These are phyloP conservation scores for Helianthus annuus DNA, from an alignment of 129 eudicot genomes.

Conservation along the genomic window HanXRQr2.0-SUNRISE NC_035439.2:148064321-148064820, in stretches of 20 bases:
- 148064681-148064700: too few species aligned
- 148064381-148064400: conserved; percentile 1
- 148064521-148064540: conserved; percentile 64
- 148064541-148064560: conserved; percentile 63
- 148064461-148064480: not conserved
- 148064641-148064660: too few species aligned
- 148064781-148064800: not conserved
- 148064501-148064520: conserved; percentile 51
- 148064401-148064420: conserved; percentile 18
- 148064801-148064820: conserved; percentile 26
- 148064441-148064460: conserved; percentile 14
- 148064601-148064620: conserved; percentile 31
- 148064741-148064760: not conserved
- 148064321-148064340: not conserved
- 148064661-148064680: too few species aligned
- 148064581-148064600: conserved; percentile 13
- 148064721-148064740: conserved; percentile 33
- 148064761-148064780: not conserved
- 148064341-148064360: conserved; percentile 29
- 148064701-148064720: too few species aligned
- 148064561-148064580: conserved; percentile 68
- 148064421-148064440: conserved; percentile 20
- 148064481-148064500: conserved; percentile 21
- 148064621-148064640: conserved; percentile 18
- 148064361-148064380: conserved; percentile 27